Base-by-base conservation (phyloP, 805 yeast genomes). In the Candida maltosa region DNA sequence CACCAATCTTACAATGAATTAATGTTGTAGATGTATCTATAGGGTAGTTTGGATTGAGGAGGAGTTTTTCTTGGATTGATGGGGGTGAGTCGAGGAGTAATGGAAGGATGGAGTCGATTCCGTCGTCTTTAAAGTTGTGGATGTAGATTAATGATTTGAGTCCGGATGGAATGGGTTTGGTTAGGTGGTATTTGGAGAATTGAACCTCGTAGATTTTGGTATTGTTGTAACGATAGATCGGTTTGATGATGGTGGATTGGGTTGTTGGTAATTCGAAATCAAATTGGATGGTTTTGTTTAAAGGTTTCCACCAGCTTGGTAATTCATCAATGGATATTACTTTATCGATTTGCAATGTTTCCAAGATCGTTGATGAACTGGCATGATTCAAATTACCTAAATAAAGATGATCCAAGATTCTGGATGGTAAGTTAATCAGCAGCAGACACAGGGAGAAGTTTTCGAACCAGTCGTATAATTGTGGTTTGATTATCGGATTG, bases 1-100 rank as follows among this genome's bases (percentile, higher is more conserved):
- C 72, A 0, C 72, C 72, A 28, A 65, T 65, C 18, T 60, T 53
- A 42, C 72, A 65, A 41, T 65, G 70, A 12, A 61, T 54, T 36
- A 65, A 41, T 1, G 61, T 20, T 59, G 40, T 15, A 56, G 35
- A 17, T 56, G 31, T 26, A 54, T 57, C 11, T 46, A 38, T 38
- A 58, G 68, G 18, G 63, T 47, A 14, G 42, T 42, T 8, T 39
- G 45, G 1, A n/a, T n/a, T n/a, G 18, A 60, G 40, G 15, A 56
- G 35, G 16, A 58, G 31, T 26, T 55, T 57, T n/a, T 46, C 39
- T 38, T 58, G 68, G 18, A 64, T 47, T 12, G 42, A 43, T 8
- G 40, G 45, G 1, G 69, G 69, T 26, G 63, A 49, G 16, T 51
- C 50, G 5, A 48, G 41, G 21, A 64, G 45, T 19, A 63, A 44